phyloP scores from a whole-genome alignment of 1,284 basidiomycete genomes.

The Ustilago loliicola region DNA sequence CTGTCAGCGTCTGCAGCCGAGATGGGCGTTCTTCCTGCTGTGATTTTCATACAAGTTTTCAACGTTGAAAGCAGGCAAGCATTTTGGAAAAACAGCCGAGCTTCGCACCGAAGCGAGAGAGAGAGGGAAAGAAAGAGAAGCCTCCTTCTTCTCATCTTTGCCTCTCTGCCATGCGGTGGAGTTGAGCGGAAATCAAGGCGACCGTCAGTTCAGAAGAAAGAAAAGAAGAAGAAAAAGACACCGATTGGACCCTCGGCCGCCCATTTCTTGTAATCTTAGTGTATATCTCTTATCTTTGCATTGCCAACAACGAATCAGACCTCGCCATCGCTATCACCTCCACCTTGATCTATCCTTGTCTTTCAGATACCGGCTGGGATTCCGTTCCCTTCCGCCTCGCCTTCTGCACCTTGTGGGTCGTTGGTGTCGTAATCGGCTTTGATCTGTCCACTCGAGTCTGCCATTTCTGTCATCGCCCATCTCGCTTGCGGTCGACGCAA shows the following conservation, averaged over 20 bases:
- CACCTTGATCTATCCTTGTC: slow-evolving; percentile 12
- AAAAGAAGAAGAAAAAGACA: too few relatives aligned
- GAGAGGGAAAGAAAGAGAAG: too few relatives aligned
- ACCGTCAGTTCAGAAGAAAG: neutral
- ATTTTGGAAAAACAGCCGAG: neutral
- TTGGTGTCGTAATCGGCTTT: slow-evolving; percentile 31
- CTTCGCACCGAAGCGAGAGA: neutral
- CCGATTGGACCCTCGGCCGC: neutral
- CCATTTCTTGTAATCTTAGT: neutral
- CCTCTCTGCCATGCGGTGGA: neutral
- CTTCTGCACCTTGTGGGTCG: neutral
- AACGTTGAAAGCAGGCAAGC: neutral
- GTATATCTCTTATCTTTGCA: slow-evolving; percentile 28
- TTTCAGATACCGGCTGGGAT: slow-evolving; percentile 13
- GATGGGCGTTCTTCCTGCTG: too few relatives aligned
- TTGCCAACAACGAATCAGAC: slow-evolving; percentile 36
- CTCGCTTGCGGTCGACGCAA: slow-evolving; percentile 7
- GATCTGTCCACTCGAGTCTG: neutral
- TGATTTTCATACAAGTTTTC: neutral
- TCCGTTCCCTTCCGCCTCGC: slow-evolving; percentile 20
- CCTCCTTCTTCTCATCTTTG: neutral
- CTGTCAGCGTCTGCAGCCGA: neutral
- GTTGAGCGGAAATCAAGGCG: slow-evolving; percentile 2
- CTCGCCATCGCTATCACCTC: slow-evolving; percentile 19
- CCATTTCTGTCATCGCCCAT: neutral